Conservation (phyloP, 2,329 filamentous ascomycete species). For the Westerdykella sp. region DNA sequence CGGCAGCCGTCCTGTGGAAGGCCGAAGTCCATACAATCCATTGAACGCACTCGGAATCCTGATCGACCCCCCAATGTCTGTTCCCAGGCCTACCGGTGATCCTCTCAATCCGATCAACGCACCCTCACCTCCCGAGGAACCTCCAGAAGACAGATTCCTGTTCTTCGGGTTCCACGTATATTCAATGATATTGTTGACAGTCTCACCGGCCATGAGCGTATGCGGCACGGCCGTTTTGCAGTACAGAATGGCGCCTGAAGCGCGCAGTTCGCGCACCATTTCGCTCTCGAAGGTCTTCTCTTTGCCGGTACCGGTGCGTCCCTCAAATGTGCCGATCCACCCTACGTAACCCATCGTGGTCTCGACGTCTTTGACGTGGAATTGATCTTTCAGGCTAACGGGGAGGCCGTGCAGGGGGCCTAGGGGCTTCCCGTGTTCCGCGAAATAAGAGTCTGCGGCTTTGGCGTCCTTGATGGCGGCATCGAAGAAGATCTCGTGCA, state of each 20-base stretch:
- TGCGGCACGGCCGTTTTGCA: slow-evolving; percentile 55
- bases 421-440: slow-evolving; percentile 29
- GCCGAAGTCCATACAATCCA: slow-evolving; percentile 51
- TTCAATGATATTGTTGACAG: slow-evolving; percentile 55
- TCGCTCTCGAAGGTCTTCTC: slow-evolving; percentile 53
- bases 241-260: slow-evolving; percentile 51
- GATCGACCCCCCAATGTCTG: slow-evolving; percentile 52
- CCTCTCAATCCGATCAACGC: slow-evolving; percentile 52
- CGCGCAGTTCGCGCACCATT: slow-evolving; percentile 50
- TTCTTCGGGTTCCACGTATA: slow-evolving; percentile 55
- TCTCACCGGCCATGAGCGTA: slow-evolving; percentile 55
- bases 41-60: slow-evolving; percentile 56
- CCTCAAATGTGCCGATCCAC: slow-evolving; percentile 59
- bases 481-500: slow-evolving; percentile 48
- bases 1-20: slow-evolving; percentile 47
- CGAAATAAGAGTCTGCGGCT: slow-evolving; percentile 38
- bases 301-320: slow-evolving; percentile 46
- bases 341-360: slow-evolving; percentile 57
- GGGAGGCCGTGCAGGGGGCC: slow-evolving; percentile 45
- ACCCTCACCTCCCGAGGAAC: slow-evolving; percentile 56
- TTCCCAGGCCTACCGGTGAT: slow-evolving; percentile 52
- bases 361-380: slow-evolving; percentile 44
- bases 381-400: slow-evolving; percentile 46
- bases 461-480: slow-evolving; percentile 40
- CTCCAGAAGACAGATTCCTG: slow-evolving; percentile 47